Percentiles rank a stretch among this genome's conserved stretches.
Evolutionary conservation across 768 basidiomycete species (phyloP).

Genomic region (Wakefieldia striispora): DNA sequence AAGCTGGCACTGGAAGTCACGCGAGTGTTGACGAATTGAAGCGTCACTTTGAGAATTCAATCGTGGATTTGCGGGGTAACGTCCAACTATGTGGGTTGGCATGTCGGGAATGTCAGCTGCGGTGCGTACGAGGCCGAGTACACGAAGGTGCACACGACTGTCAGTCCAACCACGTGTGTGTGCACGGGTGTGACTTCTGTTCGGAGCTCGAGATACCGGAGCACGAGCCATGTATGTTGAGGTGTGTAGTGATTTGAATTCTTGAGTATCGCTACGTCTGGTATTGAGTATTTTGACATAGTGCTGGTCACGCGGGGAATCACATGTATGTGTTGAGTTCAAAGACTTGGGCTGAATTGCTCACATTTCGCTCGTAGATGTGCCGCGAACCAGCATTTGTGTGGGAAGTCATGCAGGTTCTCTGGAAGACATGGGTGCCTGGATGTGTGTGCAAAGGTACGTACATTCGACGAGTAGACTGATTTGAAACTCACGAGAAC

Average conservation of each 20-base stretch:
- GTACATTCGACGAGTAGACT: background rate
- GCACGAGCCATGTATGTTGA: constrained; percentile 41
- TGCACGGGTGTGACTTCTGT: constrained; percentile 41
- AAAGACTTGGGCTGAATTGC: accelerated
- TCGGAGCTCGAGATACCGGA: constrained; percentile 28
- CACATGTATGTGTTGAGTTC: constrained; percentile 44
- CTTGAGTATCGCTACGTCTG: no score
- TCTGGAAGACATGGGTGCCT: constrained; percentile 50
- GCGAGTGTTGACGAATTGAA: constrained; percentile 45
- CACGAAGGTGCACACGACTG: constrained; percentile 53
- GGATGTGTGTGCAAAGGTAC: constrained; percentile 51
- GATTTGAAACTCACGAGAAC: background rate
- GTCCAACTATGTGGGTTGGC: constrained; percentile 49
- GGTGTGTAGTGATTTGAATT: constrained; percentile 34
- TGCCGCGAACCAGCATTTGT: constrained; percentile 49
- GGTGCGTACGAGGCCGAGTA: constrained; percentile 44
- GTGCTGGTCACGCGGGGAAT: constrained; percentile 56
- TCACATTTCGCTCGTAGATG: constrained; percentile 39
- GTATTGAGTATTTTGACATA: constrained; percentile 15
- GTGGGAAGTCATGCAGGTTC: constrained; percentile 50
- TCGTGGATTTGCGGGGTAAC: constrained; percentile 45
- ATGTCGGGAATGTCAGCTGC: constrained; percentile 48
- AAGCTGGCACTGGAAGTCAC: constrained; percentile 20
- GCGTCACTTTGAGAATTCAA: constrained; percentile 40
- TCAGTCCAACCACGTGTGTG: constrained; percentile 47